phyloP scores from a whole-genome alignment of 1,284 basidiomycete genomes.

The Boletus semigastroideus region DNA sequence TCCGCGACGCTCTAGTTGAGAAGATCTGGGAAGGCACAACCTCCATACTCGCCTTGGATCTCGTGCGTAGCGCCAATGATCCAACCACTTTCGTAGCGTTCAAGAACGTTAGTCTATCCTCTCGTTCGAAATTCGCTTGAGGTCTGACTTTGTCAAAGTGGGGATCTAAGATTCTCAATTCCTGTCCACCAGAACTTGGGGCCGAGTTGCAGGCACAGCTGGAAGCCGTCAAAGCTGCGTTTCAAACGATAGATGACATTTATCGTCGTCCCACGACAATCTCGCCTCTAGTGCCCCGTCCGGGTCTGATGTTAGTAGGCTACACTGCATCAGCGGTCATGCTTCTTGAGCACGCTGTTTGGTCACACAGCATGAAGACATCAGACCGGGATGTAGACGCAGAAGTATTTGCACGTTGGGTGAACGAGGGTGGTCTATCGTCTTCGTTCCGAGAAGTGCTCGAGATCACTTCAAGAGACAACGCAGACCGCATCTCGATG shows the following conservation, averaged over 20 bases:
- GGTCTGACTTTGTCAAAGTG: constrained; percentile 43
- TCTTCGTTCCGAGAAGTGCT: constrained; percentile 42
- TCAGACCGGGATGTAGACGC: constrained; percentile 41
- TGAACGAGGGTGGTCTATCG: constrained; percentile 49
- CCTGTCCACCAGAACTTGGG: constrained; percentile 38
- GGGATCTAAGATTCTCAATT: constrained; percentile 45
- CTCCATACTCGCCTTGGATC: constrained; percentile 67
- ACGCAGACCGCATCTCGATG: constrained; percentile 31
- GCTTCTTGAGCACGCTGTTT: constrained; percentile 65
- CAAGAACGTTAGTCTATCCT: constrained; percentile 31
- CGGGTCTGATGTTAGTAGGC: constrained; percentile 57
- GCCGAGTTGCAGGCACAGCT: constrained; percentile 30
- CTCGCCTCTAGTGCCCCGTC: constrained; percentile 50
- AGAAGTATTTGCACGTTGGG: constrained; percentile 59
- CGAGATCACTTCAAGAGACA: constrained; percentile 29
- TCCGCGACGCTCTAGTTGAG: constrained; percentile 71
- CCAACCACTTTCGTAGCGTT: constrained; percentile 38
- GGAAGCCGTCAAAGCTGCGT: constrained; percentile 35
- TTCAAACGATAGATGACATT: constrained; percentile 28
- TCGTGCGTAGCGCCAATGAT: constrained; percentile 53
- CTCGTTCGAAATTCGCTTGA: not conserved
- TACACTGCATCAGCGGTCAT: constrained; percentile 49
- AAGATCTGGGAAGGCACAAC: constrained; percentile 83
- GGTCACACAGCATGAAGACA: constrained; percentile 44
- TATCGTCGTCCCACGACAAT: constrained; percentile 24